phyloP scores from a whole-genome alignment of 768 basidiomycete genomes.

The Phaeotremella fagi region DNA sequence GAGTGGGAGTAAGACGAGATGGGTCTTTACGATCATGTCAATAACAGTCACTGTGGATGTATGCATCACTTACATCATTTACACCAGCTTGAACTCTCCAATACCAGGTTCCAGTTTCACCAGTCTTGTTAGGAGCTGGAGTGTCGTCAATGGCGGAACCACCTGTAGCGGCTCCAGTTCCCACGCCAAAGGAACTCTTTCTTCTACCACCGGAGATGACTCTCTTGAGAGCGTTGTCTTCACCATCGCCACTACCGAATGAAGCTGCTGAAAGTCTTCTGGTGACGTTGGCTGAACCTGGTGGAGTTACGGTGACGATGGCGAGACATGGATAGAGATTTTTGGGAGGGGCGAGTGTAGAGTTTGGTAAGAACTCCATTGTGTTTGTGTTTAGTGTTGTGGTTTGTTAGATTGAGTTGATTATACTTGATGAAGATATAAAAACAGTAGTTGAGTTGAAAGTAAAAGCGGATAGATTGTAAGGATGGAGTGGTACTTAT shows the following conservation, averaged over 20 bases:
- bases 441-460: neutral
- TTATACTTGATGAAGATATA: neutral
- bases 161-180: no score
- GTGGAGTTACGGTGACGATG: constrained; percentile 28
- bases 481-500: neutral
- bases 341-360: constrained; percentile 21
- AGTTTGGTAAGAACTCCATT: constrained; percentile 31
- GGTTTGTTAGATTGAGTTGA: neutral
- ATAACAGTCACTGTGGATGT: neutral
- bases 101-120: constrained; percentile 32
- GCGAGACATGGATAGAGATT: constrained; percentile 40
- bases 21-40: constrained; percentile 16
- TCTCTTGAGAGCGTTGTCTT: constrained; percentile 24
- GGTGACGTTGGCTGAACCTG: constrained; percentile 1
- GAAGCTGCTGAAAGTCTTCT: constrained; percentile 29
- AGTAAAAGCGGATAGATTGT: neutral
- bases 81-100: constrained; percentile 42
- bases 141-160: constrained; percentile 1
- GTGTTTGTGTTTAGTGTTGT: neutral
- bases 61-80: constrained; percentile 34
- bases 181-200: constrained; percentile 29
- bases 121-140: constrained; percentile 1
- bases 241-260: constrained; percentile 11
- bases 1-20: constrained; percentile 36
- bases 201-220: constrained; percentile 35